Conservation (phyloP, 2,329 filamentous ascomycete genomes). For the Septoria petroselini region DNA sequence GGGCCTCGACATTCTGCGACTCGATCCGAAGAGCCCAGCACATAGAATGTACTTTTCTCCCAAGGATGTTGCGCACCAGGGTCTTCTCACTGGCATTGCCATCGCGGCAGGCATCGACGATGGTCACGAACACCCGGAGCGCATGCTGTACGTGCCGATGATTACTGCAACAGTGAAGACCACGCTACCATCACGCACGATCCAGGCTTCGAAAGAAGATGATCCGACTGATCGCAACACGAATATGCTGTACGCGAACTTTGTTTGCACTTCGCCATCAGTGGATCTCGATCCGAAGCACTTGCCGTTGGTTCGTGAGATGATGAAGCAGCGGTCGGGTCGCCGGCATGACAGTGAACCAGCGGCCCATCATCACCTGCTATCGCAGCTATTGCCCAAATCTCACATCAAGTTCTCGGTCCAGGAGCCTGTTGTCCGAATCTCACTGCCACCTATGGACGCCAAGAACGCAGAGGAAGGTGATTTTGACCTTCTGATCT, state of each 20-base stretch:
- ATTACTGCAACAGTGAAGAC: slow-evolving; percentile 92
- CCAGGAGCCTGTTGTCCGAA: slow-evolving; percentile 90
- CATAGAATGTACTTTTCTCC: slow-evolving; percentile 98
- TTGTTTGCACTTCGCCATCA: slow-evolving; percentile 93
- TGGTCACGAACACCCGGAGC: slow-evolving; percentile 78
- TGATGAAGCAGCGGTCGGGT: slow-evolving; percentile 54
- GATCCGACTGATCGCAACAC: slow-evolving; percentile 80
- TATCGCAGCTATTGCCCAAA: slow-evolving; percentile 90
- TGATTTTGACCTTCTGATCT: slow-evolving; percentile 93
- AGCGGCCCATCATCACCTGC: slow-evolving; percentile 57
- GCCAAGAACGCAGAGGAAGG: slow-evolving; percentile 57
- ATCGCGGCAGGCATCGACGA: slow-evolving; percentile 90
- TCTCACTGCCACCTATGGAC: slow-evolving; percentile 77
- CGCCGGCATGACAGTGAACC: slow-evolving; percentile 6
- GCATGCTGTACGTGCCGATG: slow-evolving; percentile 93
- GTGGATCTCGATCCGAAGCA: slow-evolving; percentile 90
- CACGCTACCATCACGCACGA: slow-evolving; percentile 88
- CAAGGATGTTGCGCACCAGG: slow-evolving; percentile 91
- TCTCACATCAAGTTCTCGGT: slow-evolving; percentile 93
- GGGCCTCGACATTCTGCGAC: slow-evolving; percentile 83
- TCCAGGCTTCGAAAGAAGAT: slow-evolving; percentile 68
- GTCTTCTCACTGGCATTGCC: slow-evolving; percentile 84
- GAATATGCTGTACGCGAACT: slow-evolving; percentile 93
- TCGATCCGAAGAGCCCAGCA: slow-evolving; percentile 88
- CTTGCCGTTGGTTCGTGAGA: slow-evolving; percentile 75